Base-by-base conservation (phyloP, 169 alveolate genomes). In the Eimeria necatrix region DNA sequence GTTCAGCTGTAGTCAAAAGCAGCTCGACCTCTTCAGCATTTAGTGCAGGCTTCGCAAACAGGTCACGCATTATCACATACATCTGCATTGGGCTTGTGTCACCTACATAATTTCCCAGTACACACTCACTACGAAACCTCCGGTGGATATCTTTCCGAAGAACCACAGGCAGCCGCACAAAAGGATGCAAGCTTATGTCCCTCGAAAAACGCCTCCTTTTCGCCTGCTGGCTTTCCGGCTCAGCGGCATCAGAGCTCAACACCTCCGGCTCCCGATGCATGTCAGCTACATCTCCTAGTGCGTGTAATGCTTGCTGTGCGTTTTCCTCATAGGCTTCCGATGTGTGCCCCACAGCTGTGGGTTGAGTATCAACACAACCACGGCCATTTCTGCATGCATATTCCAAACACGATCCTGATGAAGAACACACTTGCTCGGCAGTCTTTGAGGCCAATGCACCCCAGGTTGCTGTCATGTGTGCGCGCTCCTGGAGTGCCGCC, bases 121-220 rank as follows among this genome's bases (percentile, higher is more conserved):
- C 81, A 8, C 1, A n/a, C 14, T 7, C 48, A 48, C 10, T 10
- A 26, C 53, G 24, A n/a, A 71, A 71, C 24, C 1, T 32, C n/a
- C 22, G 8, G 22, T 8, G 9, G 24, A 71, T 5, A 71, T 18
- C n/a, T 32, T 71, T 3, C 81, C 52, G 81, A 71, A 10, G 8
- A 32, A 71, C 81, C 20, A 20, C 24, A 9, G 81, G 81, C 53
- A 71, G 81, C 81, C 81, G 81, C 81, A 71, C 81, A 71, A 71
- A 71, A 22, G 81, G 81, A 71, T 71, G 81, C 81, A 26, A n/a
- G 18, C 51, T 48, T 12, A 71, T 22, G 78, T 22, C 48, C 32
- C 8, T 16, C 6, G 9, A 8, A 68, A 32, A 68, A 16, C 8
- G 41, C 9, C 3, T 52, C 81, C 18, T 7, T 10, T n/a, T 52